phyloP scores from a whole-genome alignment of 257 asterid genomes.

The Schizonepeta tenuifolia region DNA sequence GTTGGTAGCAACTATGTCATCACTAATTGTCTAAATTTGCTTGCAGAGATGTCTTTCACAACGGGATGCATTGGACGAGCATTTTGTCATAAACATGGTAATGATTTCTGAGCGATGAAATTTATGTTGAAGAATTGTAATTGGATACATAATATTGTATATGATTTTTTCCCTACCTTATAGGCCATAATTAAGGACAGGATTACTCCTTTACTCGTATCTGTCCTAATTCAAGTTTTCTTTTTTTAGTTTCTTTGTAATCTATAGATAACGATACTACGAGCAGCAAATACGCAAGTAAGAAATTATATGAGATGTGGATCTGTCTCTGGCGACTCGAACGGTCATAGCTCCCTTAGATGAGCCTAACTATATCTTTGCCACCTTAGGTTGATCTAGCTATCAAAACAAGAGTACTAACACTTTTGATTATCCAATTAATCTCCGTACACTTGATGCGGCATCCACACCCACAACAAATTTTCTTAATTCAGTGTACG shows the following conservation, averaged over 20 bases:
- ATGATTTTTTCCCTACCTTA: neutral
- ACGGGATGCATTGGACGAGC: slow-evolving; percentile 90
- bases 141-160: neutral
- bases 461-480: neutral
- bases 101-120: slow-evolving; percentile 26
- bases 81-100: slow-evolving; percentile 92
- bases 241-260: neutral
- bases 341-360: neutral
- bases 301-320: slow-evolving; percentile 1
- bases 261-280: neutral
- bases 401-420: neutral
- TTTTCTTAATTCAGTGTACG: neutral
- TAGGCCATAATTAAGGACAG: neutral
- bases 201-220: neutral
- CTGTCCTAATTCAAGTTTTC: slow-evolving; percentile 1
- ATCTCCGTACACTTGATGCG: neutral
- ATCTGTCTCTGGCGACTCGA: neutral
- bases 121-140: slow-evolving; percentile 17
- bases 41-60: slow-evolving; percentile 89
- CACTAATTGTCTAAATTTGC: slow-evolving; percentile 24
- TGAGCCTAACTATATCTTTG: neutral
- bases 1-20: slow-evolving; percentile 12
- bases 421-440: neutral
- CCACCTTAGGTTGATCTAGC: neutral
- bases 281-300: slow-evolving; percentile 9